Percentiles rank a stretch among this genome's conserved stretches.
Conservation (phyloP, 2,329 filamentous ascomycete genomes). For the Clonostachys sp. region DNA sequence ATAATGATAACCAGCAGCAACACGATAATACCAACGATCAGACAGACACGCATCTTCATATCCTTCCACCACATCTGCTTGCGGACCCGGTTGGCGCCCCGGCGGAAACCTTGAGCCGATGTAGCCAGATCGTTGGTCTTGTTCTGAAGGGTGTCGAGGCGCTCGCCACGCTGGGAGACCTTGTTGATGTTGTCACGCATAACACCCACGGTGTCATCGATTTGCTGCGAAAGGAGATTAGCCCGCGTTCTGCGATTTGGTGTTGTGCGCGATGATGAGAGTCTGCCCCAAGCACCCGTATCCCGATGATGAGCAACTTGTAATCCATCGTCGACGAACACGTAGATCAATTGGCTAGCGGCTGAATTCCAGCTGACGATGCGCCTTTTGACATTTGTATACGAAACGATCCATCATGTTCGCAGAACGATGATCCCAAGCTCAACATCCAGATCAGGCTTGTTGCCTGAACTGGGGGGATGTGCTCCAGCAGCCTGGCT, state of each 20-base stretch:
- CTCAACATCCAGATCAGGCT: background rate
- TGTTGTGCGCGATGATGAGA: too few species aligned
- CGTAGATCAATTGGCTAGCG: too few species aligned
- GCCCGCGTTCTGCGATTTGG: too few species aligned
- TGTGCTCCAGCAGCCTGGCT: background rate
- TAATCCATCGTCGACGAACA: too few species aligned
- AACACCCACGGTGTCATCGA: slow-evolving; percentile 89
- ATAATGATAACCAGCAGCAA: slow-evolving; percentile 92
- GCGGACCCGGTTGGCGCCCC: slow-evolving; percentile 91
- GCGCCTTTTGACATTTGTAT: too few species aligned
- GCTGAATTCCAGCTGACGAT: too few species aligned
- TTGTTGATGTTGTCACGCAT: slow-evolving; percentile 99
- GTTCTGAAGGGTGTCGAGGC: slow-evolving; percentile 82
- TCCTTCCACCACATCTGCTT: slow-evolving; percentile 99
- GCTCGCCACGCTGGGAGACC: slow-evolving; percentile 87
- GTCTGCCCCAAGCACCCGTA: too few species aligned
- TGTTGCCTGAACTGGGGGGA: background rate
- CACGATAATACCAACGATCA: slow-evolving; percentile 86
- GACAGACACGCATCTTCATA: slow-evolving; percentile 99
- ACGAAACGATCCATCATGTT: too few species aligned
- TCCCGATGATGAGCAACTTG: too few species aligned
- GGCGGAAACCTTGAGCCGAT: slow-evolving; percentile 91
- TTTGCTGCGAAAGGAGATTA: slow-evolving; percentile 62
- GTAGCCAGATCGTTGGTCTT: slow-evolving; percentile 93
- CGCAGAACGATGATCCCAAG: background rate